Conservation (phyloP, 805 yeast genomes). For the Pichia californica region DNA sequence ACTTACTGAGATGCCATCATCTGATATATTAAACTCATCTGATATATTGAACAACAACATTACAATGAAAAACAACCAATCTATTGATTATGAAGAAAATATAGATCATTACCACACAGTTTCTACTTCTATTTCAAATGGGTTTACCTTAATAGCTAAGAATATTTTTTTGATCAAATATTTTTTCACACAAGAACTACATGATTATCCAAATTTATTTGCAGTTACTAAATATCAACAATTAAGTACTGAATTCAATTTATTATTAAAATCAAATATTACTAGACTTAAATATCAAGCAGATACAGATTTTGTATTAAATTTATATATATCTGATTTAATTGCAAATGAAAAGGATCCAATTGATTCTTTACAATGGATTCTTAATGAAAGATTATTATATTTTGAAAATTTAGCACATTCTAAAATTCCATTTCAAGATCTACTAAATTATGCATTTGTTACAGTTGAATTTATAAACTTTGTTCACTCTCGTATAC, state of each 20-base stretch:
- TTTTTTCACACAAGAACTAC: constrained; percentile 18
- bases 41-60: no score
- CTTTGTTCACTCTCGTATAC: constrained; percentile 21
- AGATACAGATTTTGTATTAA: constrained; percentile 25
- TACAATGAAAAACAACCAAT: not conserved
- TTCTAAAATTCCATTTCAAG: constrained; percentile 18
- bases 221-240: constrained; percentile 15
- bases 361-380: constrained; percentile 20
- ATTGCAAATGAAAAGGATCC: constrained; percentile 17
- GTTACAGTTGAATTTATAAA: constrained; percentile 24
- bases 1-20: not conserved
- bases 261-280: constrained; percentile 18
- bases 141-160: constrained; percentile 22
- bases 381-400: constrained; percentile 18
- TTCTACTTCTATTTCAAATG: constrained; percentile 13
- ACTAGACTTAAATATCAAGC: constrained; percentile 20
- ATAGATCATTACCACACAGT: constrained; percentile 4
- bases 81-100: constrained; percentile 4
- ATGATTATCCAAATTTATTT: constrained; percentile 6
- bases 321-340: constrained; percentile 21
- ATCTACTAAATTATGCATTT: constrained; percentile 24
- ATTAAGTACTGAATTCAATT: constrained; percentile 16
- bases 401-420: constrained; percentile 10
- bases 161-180: constrained; percentile 20
- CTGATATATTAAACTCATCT: no score